Evolutionary conservation across 1,284 basidiomycete genomes (phyloP).

Genomic region (Ceratobasidium sp.): DNA sequence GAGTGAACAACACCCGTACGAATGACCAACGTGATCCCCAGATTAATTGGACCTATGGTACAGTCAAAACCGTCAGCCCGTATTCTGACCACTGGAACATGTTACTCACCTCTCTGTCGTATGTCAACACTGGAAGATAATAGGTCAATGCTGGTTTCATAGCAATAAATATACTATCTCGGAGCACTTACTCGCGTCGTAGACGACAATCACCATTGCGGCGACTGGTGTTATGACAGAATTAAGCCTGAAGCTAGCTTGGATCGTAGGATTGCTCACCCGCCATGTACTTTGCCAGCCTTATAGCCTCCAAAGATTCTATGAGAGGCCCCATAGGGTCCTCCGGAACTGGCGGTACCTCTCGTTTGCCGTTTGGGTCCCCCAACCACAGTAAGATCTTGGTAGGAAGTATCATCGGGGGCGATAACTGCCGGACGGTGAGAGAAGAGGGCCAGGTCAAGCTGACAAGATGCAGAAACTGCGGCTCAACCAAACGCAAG

Average conservation of each 20-base stretch:
- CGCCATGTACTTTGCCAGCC: constrained; percentile 28
- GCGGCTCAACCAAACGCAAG: too few species aligned
- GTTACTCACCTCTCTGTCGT: constrained; percentile 24
- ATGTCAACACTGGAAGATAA: constrained; percentile 13
- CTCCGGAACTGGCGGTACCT: neutral
- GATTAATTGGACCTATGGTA: constrained; percentile 29
- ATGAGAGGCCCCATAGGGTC: constrained; percentile 21
- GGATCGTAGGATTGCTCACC: neutral
- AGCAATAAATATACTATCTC: too few species aligned
- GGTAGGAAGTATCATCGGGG: too few species aligned
- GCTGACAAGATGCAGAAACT: too few species aligned
- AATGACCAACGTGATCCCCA: constrained; percentile 43
- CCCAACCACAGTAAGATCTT: constrained; percentile 30
- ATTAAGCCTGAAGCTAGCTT: neutral
- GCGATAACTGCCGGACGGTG: too few species aligned
- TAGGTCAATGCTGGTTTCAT: neutral
- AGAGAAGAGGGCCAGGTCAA: too few species aligned
- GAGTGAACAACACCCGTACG: constrained; percentile 26
- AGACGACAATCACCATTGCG: constrained; percentile 23
- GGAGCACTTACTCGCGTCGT: constrained; percentile 23
- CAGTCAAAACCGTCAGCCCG: neutral
- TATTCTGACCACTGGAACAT: neutral
- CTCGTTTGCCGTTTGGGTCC: constrained; percentile 5
- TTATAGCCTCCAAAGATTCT: constrained; percentile 23
- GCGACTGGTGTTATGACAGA: constrained; percentile 7